A percentile compares a stretch with the other conserved stretches of the same genome.
phyloP scores from a whole-genome alignment of 148 eudicot genomes.

The Dysphania ambrosioides region DNA sequence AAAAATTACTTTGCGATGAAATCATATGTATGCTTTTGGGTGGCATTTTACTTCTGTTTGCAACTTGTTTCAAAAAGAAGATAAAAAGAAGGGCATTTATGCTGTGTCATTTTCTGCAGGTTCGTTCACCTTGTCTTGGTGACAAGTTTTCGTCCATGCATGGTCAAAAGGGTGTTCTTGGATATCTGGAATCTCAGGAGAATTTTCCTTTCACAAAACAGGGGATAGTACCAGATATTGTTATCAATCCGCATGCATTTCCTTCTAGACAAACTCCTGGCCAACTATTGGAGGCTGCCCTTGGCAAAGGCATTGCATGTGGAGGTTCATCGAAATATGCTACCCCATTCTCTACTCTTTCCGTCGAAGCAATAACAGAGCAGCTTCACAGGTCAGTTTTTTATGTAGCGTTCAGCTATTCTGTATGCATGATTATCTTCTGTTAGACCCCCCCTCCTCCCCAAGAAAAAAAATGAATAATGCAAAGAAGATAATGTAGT shows the following conservation, averaged over 20 bases:
- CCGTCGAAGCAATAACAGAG: slow-evolving; percentile 76
- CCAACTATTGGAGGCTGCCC: slow-evolving; percentile 85
- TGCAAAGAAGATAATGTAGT: neutral
- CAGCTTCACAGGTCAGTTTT: slow-evolving; percentile 82
- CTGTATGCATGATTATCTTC: too few relatives aligned
- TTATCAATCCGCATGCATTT: slow-evolving; percentile 95
- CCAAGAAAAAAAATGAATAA: neutral
- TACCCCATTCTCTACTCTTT: slow-evolving; percentile 78
- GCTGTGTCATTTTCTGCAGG: slow-evolving; percentile 34
- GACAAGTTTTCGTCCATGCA: slow-evolving; percentile 98
- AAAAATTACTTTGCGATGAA: neutral
- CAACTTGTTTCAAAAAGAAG: neutral
- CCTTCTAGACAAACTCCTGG: slow-evolving; percentile 97
- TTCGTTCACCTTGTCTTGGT: slow-evolving; percentile 88
- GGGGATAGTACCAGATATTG: slow-evolving; percentile 96
- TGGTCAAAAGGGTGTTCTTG: slow-evolving; percentile 96
- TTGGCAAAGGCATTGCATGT: slow-evolving; percentile 84
- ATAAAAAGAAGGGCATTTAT: too few relatives aligned
- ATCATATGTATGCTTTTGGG: neutral
- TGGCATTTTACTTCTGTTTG: neutral
- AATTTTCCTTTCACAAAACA: slow-evolving; percentile 87
- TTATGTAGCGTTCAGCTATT: neutral
- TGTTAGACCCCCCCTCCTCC: neutral
- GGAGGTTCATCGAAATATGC: slow-evolving; percentile 72
- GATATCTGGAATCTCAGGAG: slow-evolving; percentile 80